A percentile compares a stretch with the other conserved stretches of the same genome.
phyloP scores from a whole-genome alignment of 768 basidiomycete genomes.

The Lactarius indigo region DNA sequence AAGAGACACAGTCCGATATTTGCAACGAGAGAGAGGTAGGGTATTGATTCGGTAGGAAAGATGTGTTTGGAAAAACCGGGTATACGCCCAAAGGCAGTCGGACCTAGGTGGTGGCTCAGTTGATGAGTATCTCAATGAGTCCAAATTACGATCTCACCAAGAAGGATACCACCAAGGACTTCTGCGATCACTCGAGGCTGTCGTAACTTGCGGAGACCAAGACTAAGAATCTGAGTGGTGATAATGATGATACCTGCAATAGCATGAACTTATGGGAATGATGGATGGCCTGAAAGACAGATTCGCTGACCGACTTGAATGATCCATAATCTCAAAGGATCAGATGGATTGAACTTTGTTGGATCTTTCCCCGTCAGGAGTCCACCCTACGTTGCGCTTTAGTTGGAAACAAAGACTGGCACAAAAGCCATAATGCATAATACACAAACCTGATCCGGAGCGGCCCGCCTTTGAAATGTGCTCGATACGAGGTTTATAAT shows the following conservation, averaged over 20 bases:
- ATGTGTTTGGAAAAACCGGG: constrained; percentile 85
- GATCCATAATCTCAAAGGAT: constrained; percentile 76
- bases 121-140: neutral
- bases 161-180: constrained; percentile 85
- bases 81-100: constrained; percentile 71
- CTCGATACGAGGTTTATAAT: constrained; percentile 5
- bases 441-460: constrained; percentile 24
- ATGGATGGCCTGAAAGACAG: neutral
- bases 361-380: constrained; percentile 76
- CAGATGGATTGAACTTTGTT: constrained; percentile 53
- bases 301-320: constrained; percentile 64
- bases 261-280: neutral
- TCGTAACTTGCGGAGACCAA: constrained; percentile 64
- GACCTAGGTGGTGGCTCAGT: constrained; percentile 29
- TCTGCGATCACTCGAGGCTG: constrained; percentile 88
- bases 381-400: constrained; percentile 50
- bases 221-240: constrained; percentile 72
- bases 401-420: neutral
- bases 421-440: neutral
- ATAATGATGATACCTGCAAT: constrained; percentile 72
- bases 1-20: constrained; percentile 87
- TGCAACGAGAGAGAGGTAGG: constrained; percentile 82
- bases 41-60: constrained; percentile 67
- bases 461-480: constrained; percentile 3
- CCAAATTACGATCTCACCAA: constrained; percentile 43